Evolutionary conservation across 2,329 filamentous ascomycete species (phyloP).

Genomic region (Phialophora verrucosa): DNA sequence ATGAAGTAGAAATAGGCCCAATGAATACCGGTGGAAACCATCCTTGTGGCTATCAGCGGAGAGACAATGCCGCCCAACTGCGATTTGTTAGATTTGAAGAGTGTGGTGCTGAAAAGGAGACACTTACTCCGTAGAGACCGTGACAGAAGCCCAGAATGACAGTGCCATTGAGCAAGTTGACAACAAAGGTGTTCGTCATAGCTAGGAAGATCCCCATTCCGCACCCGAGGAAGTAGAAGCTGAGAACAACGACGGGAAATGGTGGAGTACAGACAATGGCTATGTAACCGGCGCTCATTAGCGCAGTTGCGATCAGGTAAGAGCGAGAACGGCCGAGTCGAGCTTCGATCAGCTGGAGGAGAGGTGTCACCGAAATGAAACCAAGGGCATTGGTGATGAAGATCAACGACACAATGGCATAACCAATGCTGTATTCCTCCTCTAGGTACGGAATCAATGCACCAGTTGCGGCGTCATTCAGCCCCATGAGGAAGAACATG

Average conservation of each 20-base stretch:
- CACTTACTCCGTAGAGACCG: slow-evolving; percentile 53
- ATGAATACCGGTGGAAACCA: slow-evolving; percentile 65
- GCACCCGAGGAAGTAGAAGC: slow-evolving; percentile 70
- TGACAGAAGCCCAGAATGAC: slow-evolving; percentile 52
- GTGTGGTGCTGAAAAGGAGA: neutral
- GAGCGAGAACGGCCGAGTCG: slow-evolving; percentile 70
- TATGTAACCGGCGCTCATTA: slow-evolving; percentile 67
- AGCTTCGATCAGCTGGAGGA: slow-evolving; percentile 67
- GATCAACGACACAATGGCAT: slow-evolving; percentile 78
- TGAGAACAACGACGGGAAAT: slow-evolving; percentile 69
- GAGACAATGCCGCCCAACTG: slow-evolving; percentile 65
- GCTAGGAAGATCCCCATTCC: slow-evolving; percentile 59
- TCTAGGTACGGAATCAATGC: slow-evolving; percentile 84
- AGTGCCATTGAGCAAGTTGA: slow-evolving; percentile 59
- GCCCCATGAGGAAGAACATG: slow-evolving; percentile 70
- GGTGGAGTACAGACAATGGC: slow-evolving; percentile 71
- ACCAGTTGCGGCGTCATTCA: slow-evolving; percentile 77
- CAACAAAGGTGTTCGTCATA: slow-evolving; percentile 63
- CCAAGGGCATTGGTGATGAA: slow-evolving; percentile 79
- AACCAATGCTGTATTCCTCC: slow-evolving; percentile 74
- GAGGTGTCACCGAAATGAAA: slow-evolving; percentile 74
- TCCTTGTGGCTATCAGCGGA: slow-evolving; percentile 74
- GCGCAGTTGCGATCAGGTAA: slow-evolving; percentile 62
- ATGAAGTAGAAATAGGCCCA: slow-evolving; percentile 79
- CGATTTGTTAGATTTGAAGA: slow-evolving; percentile 12